Conservation (phyloP, 2,329 filamentous ascomycete genomes). For the Truncatella angustata region DNA sequence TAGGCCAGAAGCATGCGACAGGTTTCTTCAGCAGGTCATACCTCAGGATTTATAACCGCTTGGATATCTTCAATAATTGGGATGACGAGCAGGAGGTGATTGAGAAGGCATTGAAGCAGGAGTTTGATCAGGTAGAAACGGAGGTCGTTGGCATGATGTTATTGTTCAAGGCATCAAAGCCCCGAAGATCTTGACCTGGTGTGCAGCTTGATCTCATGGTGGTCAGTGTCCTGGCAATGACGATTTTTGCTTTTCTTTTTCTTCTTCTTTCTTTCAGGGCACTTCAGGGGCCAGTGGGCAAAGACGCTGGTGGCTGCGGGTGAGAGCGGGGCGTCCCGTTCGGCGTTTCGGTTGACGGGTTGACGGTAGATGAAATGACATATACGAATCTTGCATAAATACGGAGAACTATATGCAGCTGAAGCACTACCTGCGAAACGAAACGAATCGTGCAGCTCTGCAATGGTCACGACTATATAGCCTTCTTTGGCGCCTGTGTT, state of each 20-base stretch:
- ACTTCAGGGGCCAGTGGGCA: neutral
- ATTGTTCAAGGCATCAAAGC: conserved; percentile 34
- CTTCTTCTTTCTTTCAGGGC: too few species aligned
- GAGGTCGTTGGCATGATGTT: conserved; percentile 36
- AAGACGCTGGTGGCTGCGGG: neutral
- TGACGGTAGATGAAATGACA: too few species aligned
- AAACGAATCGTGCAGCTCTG: too few species aligned
- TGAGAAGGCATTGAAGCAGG: conserved; percentile 28
- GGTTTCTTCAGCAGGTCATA: conserved; percentile 23
- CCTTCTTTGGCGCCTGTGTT: too few species aligned
- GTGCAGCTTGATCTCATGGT: neutral
- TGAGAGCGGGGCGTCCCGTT: neutral
- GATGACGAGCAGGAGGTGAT: conserved; percentile 33
- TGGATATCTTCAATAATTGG: conserved; percentile 37
- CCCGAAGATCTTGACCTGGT: conserved; percentile 16
- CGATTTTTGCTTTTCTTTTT: neutral
- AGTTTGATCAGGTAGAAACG: conserved; percentile 37
- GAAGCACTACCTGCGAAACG: too few species aligned
- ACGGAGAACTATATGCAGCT: too few species aligned
- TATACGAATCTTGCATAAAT: too few species aligned
- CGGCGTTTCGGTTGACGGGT: too few species aligned
- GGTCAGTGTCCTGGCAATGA: too few species aligned
- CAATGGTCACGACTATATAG: too few species aligned
- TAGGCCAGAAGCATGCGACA: conserved; percentile 27
- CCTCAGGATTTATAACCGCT: conserved; percentile 32